Conservation (phyloP, 2,329 filamentous ascomycete species). For the Clarireedia hainanense region DNA sequence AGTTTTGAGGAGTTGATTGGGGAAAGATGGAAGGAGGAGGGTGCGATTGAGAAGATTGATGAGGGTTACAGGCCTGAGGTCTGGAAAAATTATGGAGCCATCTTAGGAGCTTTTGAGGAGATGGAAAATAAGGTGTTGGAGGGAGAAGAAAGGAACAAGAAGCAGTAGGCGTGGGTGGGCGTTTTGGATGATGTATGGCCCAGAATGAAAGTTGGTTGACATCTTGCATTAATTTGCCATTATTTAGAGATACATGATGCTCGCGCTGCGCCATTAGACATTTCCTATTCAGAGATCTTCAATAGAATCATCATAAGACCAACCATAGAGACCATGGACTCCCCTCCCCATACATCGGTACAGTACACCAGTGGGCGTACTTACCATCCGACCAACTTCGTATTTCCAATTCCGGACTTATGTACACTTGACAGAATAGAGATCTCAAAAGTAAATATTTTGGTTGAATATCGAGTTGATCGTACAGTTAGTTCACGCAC, state of each 20-base stretch:
- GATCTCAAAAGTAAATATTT: too few species aligned
- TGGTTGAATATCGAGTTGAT: too few species aligned
- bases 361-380: too few species aligned
- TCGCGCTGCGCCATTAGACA: too few species aligned
- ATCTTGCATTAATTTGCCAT: neutral
- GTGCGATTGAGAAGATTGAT: conserved; percentile 74
- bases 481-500: too few species aligned
- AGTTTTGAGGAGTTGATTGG: conserved; percentile 86
- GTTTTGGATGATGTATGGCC: neutral
- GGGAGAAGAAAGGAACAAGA: conserved; percentile 26
- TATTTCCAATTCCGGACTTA: too few species aligned
- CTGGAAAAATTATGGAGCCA: conserved; percentile 71
- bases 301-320: too few species aligned
- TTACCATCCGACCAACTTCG: too few species aligned
- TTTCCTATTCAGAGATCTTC: too few species aligned
- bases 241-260: neutral
- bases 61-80: conserved; percentile 68
- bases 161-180: neutral
- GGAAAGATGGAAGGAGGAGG: conserved; percentile 74
- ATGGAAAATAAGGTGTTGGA: conserved; percentile 63
- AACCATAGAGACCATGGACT: too few species aligned
- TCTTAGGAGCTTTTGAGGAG: conserved; percentile 66
- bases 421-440: too few species aligned
- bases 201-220: neutral
- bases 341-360: too few species aligned